phyloP scores from a whole-genome alignment of 441 rosid genomes.

The Adansonia gregorii region DNA sequence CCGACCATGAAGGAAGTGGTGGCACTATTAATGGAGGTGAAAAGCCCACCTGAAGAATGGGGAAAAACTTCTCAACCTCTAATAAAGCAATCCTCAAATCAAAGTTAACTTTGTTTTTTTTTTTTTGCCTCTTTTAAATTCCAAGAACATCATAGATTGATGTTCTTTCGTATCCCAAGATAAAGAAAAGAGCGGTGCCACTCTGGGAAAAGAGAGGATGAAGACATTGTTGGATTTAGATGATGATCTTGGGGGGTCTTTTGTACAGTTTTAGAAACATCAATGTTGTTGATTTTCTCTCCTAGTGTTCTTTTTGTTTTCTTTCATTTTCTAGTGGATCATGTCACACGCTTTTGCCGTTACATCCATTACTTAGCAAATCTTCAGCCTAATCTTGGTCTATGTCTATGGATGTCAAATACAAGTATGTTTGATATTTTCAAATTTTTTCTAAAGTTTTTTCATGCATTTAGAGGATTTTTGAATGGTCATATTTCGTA shows the following conservation, averaged over 20 bases:
- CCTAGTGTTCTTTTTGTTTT: not conserved
- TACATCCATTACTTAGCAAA: not conserved
- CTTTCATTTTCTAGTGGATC: not conserved
- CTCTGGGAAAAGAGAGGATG: conserved; percentile 26
- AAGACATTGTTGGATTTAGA: conserved; percentile 31
- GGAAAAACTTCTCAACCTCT: conserved; percentile 90
- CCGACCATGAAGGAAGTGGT: conserved; percentile 97
- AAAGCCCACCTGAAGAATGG: conserved; percentile 88
- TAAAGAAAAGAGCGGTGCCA: conserved; percentile 16
- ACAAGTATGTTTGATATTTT: no score
- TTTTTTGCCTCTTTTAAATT: not conserved
- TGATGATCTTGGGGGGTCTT: conserved; percentile 36
- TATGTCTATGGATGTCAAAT: no score
- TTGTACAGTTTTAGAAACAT: conserved; percentile 63
- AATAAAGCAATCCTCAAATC: conserved; percentile 74
- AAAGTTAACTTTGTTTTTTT: conserved; percentile 35
- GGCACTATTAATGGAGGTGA: conserved; percentile 84
- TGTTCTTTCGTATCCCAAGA: conserved; percentile 37
- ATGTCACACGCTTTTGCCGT: not conserved
- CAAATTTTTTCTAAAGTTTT: no score
- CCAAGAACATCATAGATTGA: conserved; percentile 29
- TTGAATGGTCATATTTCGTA: no score
- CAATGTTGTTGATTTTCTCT: conserved; percentile 35
- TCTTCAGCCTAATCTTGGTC: not conserved
- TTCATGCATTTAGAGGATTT: no score